These are phyloP conservation scores for Epichloe baconii DNA, from an alignment of 2,329 filamentous ascomycete species.

Conservation along the genomic window DNA sequence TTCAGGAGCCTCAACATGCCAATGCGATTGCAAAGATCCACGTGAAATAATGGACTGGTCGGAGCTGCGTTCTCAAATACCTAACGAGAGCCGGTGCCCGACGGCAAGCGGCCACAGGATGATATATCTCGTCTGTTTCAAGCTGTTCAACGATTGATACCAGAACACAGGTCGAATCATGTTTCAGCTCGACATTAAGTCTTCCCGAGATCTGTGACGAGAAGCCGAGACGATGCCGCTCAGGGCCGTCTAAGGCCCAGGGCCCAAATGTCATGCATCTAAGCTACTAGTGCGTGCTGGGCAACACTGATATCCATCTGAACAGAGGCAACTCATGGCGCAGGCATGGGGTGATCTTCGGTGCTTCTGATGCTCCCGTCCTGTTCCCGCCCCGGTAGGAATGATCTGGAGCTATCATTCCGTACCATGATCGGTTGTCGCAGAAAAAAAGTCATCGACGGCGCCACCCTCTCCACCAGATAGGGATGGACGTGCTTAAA, in stretches of 20 bases:
- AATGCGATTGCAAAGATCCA: not conserved
- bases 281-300: too few species aligned
- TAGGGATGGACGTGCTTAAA: too few species aligned
- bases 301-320: too few species aligned
- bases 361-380: too few species aligned
- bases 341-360: too few species aligned
- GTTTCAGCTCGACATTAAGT: not conserved
- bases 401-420: not conserved
- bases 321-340: too few species aligned
- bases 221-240: not conserved
- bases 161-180: not conserved
- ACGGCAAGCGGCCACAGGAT: not conserved
- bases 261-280: too few species aligned
- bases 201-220: not conserved
- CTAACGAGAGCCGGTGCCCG: not conserved
- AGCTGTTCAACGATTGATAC: not conserved
- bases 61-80: not conserved
- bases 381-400: too few species aligned
- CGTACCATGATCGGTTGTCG: not conserved
- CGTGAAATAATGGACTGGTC: not conserved
- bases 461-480: not conserved
- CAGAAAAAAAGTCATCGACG: not conserved
- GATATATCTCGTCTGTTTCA: not conserved
- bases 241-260: too few species aligned
- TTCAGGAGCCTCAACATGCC: not conserved